Evolutionary conservation across 1,284 basidiomycete genomes (phyloP).

Genomic region (Coniferiporia sulphurascens): DNA sequence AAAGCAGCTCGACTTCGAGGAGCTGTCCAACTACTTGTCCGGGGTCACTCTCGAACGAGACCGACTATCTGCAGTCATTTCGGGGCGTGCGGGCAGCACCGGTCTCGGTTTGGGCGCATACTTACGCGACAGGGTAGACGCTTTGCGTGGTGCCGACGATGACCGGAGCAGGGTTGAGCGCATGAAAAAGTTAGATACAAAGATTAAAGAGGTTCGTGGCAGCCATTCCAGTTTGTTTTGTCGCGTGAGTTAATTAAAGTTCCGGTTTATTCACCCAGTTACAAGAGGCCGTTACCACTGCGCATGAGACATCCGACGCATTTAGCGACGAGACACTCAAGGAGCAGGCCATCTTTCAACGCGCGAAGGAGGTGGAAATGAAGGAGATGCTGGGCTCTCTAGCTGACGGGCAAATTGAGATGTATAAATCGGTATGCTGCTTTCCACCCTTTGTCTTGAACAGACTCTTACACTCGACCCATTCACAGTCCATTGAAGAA

Average conservation of each 20-base stretch:
- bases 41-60: slow-evolving; percentile 90
- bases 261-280: slow-evolving; percentile 48
- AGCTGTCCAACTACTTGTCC: slow-evolving; percentile 92
- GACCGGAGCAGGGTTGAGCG: slow-evolving; percentile 89
- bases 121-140: slow-evolving; percentile 91
- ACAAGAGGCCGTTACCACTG: slow-evolving; percentile 91
- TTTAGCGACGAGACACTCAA: slow-evolving; percentile 92
- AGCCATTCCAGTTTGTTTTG: not conserved
- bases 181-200: slow-evolving; percentile 87
- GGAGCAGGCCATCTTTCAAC: slow-evolving; percentile 88
- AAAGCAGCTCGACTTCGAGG: slow-evolving; percentile 98
- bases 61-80: slow-evolving; percentile 80
- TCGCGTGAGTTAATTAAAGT: not conserved
- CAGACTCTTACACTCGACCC: slow-evolving; percentile 10
- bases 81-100: slow-evolving; percentile 74
- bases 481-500: slow-evolving; percentile 76
- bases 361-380: slow-evolving; percentile 91
- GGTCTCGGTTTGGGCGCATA: slow-evolving; percentile 86
- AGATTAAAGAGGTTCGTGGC: slow-evolving; percentile 84
- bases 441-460: slow-evolving; percentile 8
- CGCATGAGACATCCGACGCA: slow-evolving; percentile 92
- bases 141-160: slow-evolving; percentile 87
- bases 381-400: slow-evolving; percentile 88
- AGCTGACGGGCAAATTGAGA: slow-evolving; percentile 92
- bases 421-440: slow-evolving; percentile 74